Evolutionary conservation across 2,329 filamentous ascomycete species (phyloP), one percentile per base, ranked within the genome.

Genomic region (Mycocentrospora acerina): DNA sequence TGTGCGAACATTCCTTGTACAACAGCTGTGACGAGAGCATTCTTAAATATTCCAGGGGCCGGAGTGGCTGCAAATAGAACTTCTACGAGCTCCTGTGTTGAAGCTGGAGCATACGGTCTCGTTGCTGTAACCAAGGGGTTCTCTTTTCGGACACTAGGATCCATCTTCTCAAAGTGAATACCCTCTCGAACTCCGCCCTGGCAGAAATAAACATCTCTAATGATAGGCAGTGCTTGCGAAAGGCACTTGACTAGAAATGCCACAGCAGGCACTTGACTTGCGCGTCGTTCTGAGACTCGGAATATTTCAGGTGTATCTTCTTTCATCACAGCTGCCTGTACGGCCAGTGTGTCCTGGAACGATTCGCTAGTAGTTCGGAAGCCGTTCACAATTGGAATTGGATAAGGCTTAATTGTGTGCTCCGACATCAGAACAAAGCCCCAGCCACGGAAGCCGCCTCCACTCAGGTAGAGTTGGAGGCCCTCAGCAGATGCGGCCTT

Each of bases 401-500:
- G 90, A 62, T 95, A 96, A 0, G 88, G 88, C 37, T 78, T 73
- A 29, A 88, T 78, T 5, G 73, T 68, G 55, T 91, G 86, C 51
- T 80, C 78, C 60, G 86, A 83, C 85, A 95, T 90, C 35, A 95
- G 75, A 59, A 95, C 82, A 66, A 88, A 94, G 6, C 90, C 90
- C 75, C 94, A 95, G 12, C 90, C 90, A 24, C 90, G 77, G 61
- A 95, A 95, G 0, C 90, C 90, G 16, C 90, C 90, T 29, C 90
- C 90, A 46, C 87, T 95, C 40, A 96, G 81, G 62, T 90, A 95
- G 7, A 95, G 73, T 24, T 85, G 81, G 7, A 66, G 52, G 2
- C 61, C 61, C n/a, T 54, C 41, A 25, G 32, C 37, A 29, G 46
- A 48, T 8, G 32, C 35, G 17, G 42, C 40, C 4, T 64, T 55